Evolutionary conservation across 2,329 filamentous ascomycete genomes (phyloP), one percentile per base, ranked within the genome.

Genomic region (Claviceps digitariae): DNA sequence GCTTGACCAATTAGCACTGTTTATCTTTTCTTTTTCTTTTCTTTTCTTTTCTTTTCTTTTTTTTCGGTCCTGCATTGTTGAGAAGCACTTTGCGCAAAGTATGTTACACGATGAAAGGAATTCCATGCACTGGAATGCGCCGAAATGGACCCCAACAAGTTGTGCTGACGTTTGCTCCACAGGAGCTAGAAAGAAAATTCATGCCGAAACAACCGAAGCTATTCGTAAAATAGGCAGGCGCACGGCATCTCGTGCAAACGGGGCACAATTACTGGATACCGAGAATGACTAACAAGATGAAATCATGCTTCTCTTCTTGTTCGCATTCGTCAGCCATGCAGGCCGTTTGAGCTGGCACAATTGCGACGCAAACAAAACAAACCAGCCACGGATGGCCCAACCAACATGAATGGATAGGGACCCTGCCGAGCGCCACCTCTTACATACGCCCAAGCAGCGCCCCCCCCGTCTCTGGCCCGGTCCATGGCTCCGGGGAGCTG

Each of bases 401-500:
- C 23, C 40, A 34, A 48, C 45, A 48, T 38, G 27, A 21, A 46
- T 27, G n/a, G 36, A 31, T 20, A 40, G 20, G 20, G 53, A 54
- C 53, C 31, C 43, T 45, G 23, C 43, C 50, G 23, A 52, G 50
- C 51, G 54, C 51, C 41, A 25, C 51, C 23, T 53, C 51, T 47
- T 48, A n/a, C n/a, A n/a, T 44, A 49, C 23, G 21, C 15, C 44
- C 9, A 31, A 31, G 15, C 25, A 10, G 5, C 15, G 13, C n/a
- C 41, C 48, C n/a, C 54, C 54, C 48, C 52, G 54, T 48, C 51
- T 27, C 34, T 53, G 36, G 51, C 40, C 50, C 48, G 48, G 54
- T 27, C 51, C 48, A 54, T 51, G 49, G 54, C 54, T 49, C 54
- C 54, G 53, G 54, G 51, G 52, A 55, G 52, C 43, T 38, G 52